Conservation (phyloP, 257 asterid species). For the Ligustrum vulgare region DNA sequence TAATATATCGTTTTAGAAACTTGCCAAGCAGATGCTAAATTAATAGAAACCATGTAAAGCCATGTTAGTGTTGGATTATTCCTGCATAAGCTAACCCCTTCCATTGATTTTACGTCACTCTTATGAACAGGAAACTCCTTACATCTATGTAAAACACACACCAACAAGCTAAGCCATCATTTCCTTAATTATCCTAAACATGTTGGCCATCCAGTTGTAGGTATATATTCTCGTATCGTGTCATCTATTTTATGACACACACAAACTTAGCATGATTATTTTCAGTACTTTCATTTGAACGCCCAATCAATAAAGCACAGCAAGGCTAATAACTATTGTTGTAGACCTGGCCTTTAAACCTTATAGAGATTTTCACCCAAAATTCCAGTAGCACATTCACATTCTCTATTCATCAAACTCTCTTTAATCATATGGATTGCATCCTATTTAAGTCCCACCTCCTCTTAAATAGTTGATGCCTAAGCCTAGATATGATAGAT, state of each 20-base stretch:
- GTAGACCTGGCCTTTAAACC: neutral
- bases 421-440: neutral
- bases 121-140: too few species aligned
- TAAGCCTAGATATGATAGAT: neutral
- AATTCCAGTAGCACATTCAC: neutral
- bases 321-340: neutral
- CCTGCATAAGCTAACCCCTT: too few species aligned
- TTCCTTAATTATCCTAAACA: neutral
- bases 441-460: neutral
- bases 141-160: too few species aligned
- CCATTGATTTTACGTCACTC: too few species aligned
- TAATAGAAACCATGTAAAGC: too few species aligned
- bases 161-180: neutral
- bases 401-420: neutral
- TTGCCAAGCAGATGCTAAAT: too few species aligned
- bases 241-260: neutral
- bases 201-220: neutral
- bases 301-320: neutral
- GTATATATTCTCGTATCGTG: neutral
- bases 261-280: neutral
- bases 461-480: neutral
- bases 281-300: neutral
- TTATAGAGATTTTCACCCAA: neutral
- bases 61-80: too few species aligned
- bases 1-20: too few species aligned